Evolutionary conservation across 108 stramenopile species (phyloP).

Genomic region (Skeletonema marinoi): DNA sequence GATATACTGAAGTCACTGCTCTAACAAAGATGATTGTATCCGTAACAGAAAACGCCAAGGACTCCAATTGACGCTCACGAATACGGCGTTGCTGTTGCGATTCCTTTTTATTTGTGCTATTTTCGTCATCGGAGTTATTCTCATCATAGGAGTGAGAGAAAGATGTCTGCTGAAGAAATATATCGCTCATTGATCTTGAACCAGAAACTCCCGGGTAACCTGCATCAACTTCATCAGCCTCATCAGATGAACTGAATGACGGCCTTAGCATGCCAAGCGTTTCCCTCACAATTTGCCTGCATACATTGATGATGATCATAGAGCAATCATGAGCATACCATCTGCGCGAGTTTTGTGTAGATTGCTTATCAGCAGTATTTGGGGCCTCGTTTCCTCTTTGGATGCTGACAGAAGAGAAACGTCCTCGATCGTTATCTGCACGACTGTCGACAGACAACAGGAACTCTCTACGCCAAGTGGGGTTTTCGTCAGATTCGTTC

Average conservation of each 20-base stretch:
- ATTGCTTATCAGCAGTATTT: constrained; percentile 2
- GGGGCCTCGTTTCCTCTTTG: constrained; percentile 12
- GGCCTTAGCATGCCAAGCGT: constrained; percentile 60
- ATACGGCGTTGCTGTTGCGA: constrained; percentile 3
- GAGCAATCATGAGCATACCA: constrained; percentile 87
- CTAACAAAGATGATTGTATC: constrained; percentile 86
- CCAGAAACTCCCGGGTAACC: constrained; percentile 22
- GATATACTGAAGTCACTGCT: constrained; percentile 82
- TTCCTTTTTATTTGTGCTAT: constrained; percentile 14
- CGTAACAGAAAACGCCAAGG: constrained; percentile 48
- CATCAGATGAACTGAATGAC: constrained; percentile 12
- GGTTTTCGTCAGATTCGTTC: constrained; percentile 25
- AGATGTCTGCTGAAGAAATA: constrained; percentile 20
- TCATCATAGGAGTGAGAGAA: constrained; percentile 20
- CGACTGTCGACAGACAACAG: constrained; percentile 46
- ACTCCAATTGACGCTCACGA: constrained; percentile 15
- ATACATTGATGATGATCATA: constrained; percentile 73
- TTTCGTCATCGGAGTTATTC: constrained; percentile 3
- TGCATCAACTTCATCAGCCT: constrained; percentile 8
- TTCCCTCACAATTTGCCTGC: constrained; percentile 79
- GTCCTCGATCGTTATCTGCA: constrained; percentile 19
- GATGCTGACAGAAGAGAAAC: not conserved
- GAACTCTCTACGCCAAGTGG: constrained; percentile 71
- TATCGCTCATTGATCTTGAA: constrained; percentile 29
- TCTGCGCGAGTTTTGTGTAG: constrained; percentile 68